Conservation (phyloP, 176 grass and related monocot species). For the Paspalum notatum region DNA sequence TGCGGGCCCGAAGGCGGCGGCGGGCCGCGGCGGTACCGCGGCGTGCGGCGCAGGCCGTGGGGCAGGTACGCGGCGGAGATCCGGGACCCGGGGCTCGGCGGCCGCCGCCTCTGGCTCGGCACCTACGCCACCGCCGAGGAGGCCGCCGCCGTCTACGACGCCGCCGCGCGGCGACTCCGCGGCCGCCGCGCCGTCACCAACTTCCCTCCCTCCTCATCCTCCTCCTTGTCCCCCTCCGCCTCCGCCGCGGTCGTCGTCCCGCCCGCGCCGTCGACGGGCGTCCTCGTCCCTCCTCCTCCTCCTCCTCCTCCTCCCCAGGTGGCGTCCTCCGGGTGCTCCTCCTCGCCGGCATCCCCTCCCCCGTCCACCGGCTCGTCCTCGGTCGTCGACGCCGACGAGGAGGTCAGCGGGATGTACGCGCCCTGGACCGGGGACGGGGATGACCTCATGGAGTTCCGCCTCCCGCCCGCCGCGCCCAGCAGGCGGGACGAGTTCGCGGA, state of each 20-base stretch:
- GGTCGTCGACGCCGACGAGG: conserved; percentile 27
- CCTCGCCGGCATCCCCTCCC: background rate
- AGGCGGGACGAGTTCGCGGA: background rate
- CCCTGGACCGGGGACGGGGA: background rate
- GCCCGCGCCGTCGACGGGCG: background rate
- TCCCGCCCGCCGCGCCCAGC: background rate
- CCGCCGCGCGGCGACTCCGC: conserved; percentile 59
- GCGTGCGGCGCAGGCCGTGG: conserved; percentile 60
- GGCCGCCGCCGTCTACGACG: conserved; percentile 64
- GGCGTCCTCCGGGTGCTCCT: background rate
- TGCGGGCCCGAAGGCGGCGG: background rate
- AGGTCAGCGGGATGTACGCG: background rate
- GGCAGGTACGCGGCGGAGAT: conserved; percentile 52
- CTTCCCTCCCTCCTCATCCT: background rate
- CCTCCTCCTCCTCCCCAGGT: background rate
- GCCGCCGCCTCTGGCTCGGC: conserved; percentile 71
- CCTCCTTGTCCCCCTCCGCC: background rate
- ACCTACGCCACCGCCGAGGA: conserved; percentile 78
- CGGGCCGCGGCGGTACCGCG: conserved; percentile 51
- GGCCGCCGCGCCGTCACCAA: conserved; percentile 64
- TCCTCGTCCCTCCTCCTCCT: background rate
- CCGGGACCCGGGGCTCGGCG: conserved; percentile 43
- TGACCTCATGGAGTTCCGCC: conserved; percentile 3
- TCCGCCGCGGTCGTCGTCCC: background rate
- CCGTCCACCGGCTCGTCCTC: background rate